A percentile compares a stretch with the other conserved stretches of the same genome.
phyloP scores from a whole-genome alignment of 2,329 filamentous ascomycete species.

The Scolecobasidium constrictum region DNA sequence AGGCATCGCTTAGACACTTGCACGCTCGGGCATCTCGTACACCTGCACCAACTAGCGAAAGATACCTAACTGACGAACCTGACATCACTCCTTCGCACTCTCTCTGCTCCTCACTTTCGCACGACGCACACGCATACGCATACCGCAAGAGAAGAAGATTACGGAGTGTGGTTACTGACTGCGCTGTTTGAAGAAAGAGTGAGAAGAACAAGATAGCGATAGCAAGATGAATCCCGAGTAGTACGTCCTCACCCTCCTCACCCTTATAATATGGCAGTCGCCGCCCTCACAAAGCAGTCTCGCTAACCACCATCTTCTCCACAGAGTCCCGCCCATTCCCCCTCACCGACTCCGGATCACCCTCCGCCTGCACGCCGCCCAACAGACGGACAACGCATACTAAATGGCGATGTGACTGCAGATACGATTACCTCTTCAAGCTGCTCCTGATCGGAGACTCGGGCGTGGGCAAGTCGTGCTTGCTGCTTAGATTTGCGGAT shows the following conservation, averaged over 20 bases:
- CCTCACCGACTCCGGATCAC: constrained; percentile 15
- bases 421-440: constrained; percentile 99
- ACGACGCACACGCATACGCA: too few relatives aligned
- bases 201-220: too few relatives aligned
- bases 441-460: constrained; percentile 99
- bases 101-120: too few relatives aligned
- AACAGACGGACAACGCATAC: neutral
- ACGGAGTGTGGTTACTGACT: too few relatives aligned
- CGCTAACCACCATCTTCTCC: constrained; percentile 10
- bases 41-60: too few relatives aligned
- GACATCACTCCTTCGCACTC: too few relatives aligned
- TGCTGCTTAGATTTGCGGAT: constrained; percentile 95
- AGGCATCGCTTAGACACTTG: neutral
- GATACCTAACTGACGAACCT: too few relatives aligned
- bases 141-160: too few relatives aligned
- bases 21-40: neutral
- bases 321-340: constrained; percentile 12
- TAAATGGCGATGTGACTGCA: constrained; percentile 11
- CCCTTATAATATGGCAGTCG: too few relatives aligned
- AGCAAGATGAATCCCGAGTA: constrained; percentile 75
- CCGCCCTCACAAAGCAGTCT: constrained; percentile 11
- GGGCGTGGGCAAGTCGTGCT: constrained; percentile 98
- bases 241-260: constrained; percentile 43
- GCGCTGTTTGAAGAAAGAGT: too few relatives aligned
- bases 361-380: constrained; percentile 11